A percentile compares a stretch with the other conserved stretches of the same genome.
Conservation (phyloP, 2,329 filamentous ascomycete species). For the Fusarium haematococcum region DNA sequence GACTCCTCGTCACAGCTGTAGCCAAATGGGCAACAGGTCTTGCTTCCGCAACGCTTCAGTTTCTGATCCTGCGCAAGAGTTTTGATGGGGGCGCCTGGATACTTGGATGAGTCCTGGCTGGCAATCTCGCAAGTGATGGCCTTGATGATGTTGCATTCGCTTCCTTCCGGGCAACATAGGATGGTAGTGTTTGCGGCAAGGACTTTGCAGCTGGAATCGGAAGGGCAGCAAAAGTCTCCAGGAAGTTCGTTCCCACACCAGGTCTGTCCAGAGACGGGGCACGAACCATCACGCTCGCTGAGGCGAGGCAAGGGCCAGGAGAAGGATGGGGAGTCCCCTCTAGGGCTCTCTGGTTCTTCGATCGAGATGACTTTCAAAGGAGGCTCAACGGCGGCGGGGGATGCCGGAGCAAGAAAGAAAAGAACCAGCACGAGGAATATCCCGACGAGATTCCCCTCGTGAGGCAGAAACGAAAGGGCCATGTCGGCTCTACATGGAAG, state of each 20-base stretch:
- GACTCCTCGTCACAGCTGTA: constrained; percentile 36
- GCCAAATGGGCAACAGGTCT: constrained; percentile 42
- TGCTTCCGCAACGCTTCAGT: constrained; percentile 34
- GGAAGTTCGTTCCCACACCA: constrained; percentile 37
- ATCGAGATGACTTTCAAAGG: constrained; percentile 25
- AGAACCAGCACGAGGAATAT: constrained; percentile 37
- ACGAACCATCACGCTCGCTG: constrained; percentile 32
- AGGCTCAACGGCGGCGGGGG: constrained; percentile 30
- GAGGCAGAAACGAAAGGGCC: constrained; percentile 33
- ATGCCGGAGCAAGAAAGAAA: constrained; percentile 32
- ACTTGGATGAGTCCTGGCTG: constrained; percentile 30
- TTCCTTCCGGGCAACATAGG: constrained; percentile 40
- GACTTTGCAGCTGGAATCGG: constrained; percentile 32
- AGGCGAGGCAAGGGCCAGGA: constrained; percentile 18
- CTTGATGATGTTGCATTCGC: constrained; percentile 30
- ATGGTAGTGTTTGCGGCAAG: constrained; percentile 44
- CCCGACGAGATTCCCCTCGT: constrained; percentile 28
- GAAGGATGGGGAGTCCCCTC: constrained; percentile 1
- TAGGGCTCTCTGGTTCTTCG: constrained; percentile 23
- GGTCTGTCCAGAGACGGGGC: constrained; percentile 28
- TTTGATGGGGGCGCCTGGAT: constrained; percentile 35
- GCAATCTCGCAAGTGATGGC: constrained; percentile 39
- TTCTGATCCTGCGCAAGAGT: constrained; percentile 33
- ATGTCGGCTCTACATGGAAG: constrained; percentile 41
- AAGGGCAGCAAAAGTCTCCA: constrained; percentile 39